Conservation (phyloP, 2,329 filamentous ascomycete genomes). For the Venturia carpophila region DNA sequence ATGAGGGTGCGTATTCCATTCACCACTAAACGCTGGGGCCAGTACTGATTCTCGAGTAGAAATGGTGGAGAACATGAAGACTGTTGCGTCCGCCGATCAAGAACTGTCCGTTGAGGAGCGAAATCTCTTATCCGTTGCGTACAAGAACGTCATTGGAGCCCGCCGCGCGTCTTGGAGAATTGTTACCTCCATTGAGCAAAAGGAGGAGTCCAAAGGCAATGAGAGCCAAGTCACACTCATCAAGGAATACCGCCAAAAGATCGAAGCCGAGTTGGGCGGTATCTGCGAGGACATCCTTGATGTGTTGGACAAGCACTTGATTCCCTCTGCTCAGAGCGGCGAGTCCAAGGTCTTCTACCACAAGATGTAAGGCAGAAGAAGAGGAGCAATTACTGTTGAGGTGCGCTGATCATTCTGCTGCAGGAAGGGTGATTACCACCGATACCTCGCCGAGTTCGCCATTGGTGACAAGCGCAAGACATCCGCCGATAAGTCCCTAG, state of each 20-base stretch:
- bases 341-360: slow-evolving; percentile 99
- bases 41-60: slow-evolving; percentile 39
- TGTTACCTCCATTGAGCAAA: slow-evolving; percentile 97
- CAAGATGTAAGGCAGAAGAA: slow-evolving; percentile 69
- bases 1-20: slow-evolving; percentile 64
- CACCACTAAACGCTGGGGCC: slow-evolving; percentile 19
- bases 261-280: slow-evolving; percentile 91
- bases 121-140: slow-evolving; percentile 93
- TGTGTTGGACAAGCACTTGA: slow-evolving; percentile 87
- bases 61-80: slow-evolving; percentile 99
- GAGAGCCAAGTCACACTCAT: slow-evolving; percentile 82
- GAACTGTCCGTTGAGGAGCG: slow-evolving; percentile 77
- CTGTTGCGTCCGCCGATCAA: slow-evolving; percentile 73
- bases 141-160: slow-evolving; percentile 98
- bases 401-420: slow-evolving; percentile 21
- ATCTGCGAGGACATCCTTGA: slow-evolving; percentile 97
- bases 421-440: slow-evolving; percentile 99
- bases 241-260: slow-evolving; percentile 98
- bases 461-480: slow-evolving; percentile 90
- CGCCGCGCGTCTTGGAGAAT: slow-evolving; percentile 98
- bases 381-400: background rate
- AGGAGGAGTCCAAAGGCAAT: slow-evolving; percentile 99
- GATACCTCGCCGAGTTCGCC: slow-evolving; percentile 96
- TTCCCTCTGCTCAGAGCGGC: slow-evolving; percentile 86
- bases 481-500: slow-evolving; percentile 86